Conservation (phyloP, 257 asterid genomes). For the Henckelia pumila region DNA sequence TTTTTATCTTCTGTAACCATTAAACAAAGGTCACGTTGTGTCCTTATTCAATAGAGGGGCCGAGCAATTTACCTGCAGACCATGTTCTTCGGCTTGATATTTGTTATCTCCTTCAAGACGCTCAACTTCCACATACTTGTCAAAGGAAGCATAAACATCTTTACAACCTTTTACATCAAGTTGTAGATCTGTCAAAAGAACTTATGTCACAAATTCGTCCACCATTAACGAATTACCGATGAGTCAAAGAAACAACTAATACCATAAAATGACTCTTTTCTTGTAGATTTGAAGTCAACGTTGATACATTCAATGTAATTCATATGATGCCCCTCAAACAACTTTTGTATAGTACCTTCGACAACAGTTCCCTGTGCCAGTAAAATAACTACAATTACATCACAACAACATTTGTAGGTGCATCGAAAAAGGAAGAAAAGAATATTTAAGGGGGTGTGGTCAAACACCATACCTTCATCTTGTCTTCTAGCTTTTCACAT, state of each 20-base stretch:
- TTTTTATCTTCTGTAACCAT: conserved; percentile 11
- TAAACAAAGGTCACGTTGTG: conserved; percentile 1
- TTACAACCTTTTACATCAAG: conserved; percentile 89
- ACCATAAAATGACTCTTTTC: conserved; percentile 93
- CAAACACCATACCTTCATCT: conserved; percentile 67
- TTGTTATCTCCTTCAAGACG: conserved; percentile 89
- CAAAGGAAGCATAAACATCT: conserved; percentile 84
- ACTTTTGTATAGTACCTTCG: conserved; percentile 91
- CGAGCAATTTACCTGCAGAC: conserved; percentile 64
- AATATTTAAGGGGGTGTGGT: background rate
- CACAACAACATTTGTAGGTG: conserved; percentile 19
- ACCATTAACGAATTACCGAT: conserved; percentile 9
- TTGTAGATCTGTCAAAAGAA: conserved; percentile 65
- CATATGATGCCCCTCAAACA: conserved; percentile 92
- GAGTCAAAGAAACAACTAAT: conserved; percentile 27
- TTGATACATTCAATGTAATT: conserved; percentile 81
- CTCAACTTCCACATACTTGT: conserved; percentile 85
- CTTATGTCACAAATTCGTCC: conserved; percentile 21
- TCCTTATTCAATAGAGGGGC: conserved; percentile 19
- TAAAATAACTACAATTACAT: conserved; percentile 24
- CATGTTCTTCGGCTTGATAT: conserved; percentile 84
- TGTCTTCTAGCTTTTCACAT: conserved; percentile 90
- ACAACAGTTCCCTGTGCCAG: conserved; percentile 82
- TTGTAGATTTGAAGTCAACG: conserved; percentile 82
- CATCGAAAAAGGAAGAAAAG: conserved; percentile 3